Base-by-base conservation (phyloP, 2,329 filamentous ascomycete species). In the Blastomyces parvus region DNA sequence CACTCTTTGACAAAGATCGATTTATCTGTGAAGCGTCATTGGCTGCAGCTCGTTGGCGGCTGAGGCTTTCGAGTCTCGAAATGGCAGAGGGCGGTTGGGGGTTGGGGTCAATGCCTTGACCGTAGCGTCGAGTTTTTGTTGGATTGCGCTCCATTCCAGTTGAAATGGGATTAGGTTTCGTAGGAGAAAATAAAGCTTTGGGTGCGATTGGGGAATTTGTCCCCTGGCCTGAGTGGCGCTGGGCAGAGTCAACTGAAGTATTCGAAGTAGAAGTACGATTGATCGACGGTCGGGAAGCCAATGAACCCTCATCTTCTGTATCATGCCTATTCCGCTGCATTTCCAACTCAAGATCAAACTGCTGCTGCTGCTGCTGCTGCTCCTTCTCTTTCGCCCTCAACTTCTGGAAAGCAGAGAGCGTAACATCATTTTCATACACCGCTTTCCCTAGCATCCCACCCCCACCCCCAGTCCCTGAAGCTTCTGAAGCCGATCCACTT, bases 351-450 rank as follows among this genome's bases (percentile, higher is more conserved):
- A 79, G 78, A 6, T 74, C 69, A 1, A 76, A 73, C 61, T 76
- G 77, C 65, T n/a, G n/a, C 30, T 30, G 30, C 30, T 30, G 30
- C 30, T 30, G 30, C 30, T 30, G 30, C 30, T 79, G 80, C 65
- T 82, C 80, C 70, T 79, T 85, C 61, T 81, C 79, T 63, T 74
- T 74, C 53, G 77, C 70, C 63, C 87, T 83, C 78, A 90, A 85
- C 70, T 84, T 88, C 70, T 93, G 90, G 70, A 96, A 97, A 9
- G 89, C 83, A 1, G 92, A 96, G 74, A 88, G 78, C 33, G 87
- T 84, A 22, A 97, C 84, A 74, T 99, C 94, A 68, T 94, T 87
- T 33, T 95, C 91, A 71, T 97, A 97, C 1, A 96, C 75, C 0
- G 86, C 82, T 67, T 85, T 87, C 30, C 83, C 89, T 56, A 81